These are phyloP conservation scores for Aspergillus latus DNA, from an alignment of 2,329 filamentous ascomycete genomes.

Conservation along the genomic window DNA sequence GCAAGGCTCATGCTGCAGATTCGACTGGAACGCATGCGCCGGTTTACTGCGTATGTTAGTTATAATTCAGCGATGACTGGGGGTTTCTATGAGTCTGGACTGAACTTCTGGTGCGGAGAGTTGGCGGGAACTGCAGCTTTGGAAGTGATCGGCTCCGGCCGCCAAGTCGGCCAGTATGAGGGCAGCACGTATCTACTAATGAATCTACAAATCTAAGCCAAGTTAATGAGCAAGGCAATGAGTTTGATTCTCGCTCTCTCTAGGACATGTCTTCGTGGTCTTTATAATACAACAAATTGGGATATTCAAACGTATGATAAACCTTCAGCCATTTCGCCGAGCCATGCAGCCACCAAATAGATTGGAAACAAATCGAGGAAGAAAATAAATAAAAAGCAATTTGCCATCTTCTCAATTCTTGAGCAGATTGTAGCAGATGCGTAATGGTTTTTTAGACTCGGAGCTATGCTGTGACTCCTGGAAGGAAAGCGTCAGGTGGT, in stretches of 20 bases:
- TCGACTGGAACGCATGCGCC: conserved; percentile 9
- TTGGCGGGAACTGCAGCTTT: conserved; percentile 13
- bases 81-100: background rate
- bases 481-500: conserved; percentile 52
- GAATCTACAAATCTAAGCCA: background rate
- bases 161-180: conserved; percentile 11
- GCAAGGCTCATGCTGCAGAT: conserved; percentile 25
- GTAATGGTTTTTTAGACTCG: background rate
- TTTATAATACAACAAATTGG: conserved; percentile 18
- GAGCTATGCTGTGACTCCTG: conserved; percentile 20
- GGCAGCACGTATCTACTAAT: background rate
- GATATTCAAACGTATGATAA: conserved; percentile 18
- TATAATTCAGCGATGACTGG: background rate
- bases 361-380: conserved; percentile 7
- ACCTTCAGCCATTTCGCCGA: conserved; percentile 32
- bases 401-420: conserved; percentile 1
- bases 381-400: conserved; percentile 1
- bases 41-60: background rate
- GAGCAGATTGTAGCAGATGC: background rate
- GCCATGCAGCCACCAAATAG: conserved; percentile 31
- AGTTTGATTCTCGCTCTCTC: conserved; percentile 3
- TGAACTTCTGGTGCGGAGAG: conserved; percentile 4
- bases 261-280: conserved; percentile 27
- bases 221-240: background rate
- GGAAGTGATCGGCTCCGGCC: background rate